Evolutionary conservation across 305 asterid genomes (phyloP), one percentile per base, ranked within the genome.

Genomic region (Rubia balearica): DNA sequence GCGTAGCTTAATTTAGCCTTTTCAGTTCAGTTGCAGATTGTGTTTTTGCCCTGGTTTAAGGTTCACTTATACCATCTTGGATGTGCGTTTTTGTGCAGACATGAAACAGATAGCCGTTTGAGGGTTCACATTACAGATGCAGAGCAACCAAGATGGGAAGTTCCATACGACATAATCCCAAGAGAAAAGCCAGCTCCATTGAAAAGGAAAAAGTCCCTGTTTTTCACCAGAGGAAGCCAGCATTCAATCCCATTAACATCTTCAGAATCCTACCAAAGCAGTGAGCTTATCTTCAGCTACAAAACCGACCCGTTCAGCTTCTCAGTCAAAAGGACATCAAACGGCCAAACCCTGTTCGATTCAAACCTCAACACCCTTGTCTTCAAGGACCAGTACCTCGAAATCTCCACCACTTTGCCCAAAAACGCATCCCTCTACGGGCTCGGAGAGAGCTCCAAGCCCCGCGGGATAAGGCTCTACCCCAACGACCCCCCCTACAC

Each of bases 111-210:
- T 2, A 74, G 68, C 74, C 91, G 97, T 5, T 74, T 94, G 77
- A 87, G 99, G 75, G 88, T 94, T 80, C 95, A 85, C 73, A 91
- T 94, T 9, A 90, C 96, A 7, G 98, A 91, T 68, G 99, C 96
- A n/a, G 75, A 81, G 2, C 86, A 88, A 63, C 86, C 86, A 61
- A 83, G 99, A 75, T 94, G 99, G 99, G 99, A 91, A 76, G 94
- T 94, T 13, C 97, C 98, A 9, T 94, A 94, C 84, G 82, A 88
- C 67, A 86, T 94, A 12, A 59, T 94, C 12, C 97, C 96, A 0
- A 80, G 99, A 72, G 94, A 87, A 36, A 68, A 65, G 30, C 87
- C 96, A 11, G 89, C 95, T 17, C 13, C 78, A 24, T 43, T 75
- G n/a, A 77, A 78, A 30, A 83, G 87, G 72, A 77, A 78, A 30